These are phyloP conservation scores for Alternaria atra DNA, from an alignment of 2,329 filamentous ascomycete genomes.

Conservation along the genomic window DNA sequence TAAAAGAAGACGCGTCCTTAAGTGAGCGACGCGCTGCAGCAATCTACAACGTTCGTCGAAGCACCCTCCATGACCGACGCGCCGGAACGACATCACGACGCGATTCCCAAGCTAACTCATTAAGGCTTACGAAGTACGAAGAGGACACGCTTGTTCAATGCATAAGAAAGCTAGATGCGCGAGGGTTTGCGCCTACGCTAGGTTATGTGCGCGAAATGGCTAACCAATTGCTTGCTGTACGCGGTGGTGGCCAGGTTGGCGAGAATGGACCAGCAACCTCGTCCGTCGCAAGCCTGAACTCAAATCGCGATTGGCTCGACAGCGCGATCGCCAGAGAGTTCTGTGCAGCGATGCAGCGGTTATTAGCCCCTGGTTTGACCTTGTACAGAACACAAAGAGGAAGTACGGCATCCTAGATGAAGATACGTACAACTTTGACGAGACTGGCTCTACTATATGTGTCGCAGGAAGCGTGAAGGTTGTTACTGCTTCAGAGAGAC, in stretches of 20 bases:
- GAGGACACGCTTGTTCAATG: slow-evolving; percentile 17
- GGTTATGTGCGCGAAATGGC: too few relatives aligned
- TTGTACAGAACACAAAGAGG: slow-evolving; percentile 12
- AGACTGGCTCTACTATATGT: slow-evolving; percentile 24
- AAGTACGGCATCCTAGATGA: slow-evolving; percentile 21
- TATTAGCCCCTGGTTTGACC: background rate
- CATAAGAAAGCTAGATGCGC: too few relatives aligned
- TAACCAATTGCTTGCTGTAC: too few relatives aligned
- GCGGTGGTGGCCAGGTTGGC: too few relatives aligned
- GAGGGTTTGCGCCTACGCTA: too few relatives aligned
- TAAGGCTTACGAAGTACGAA: slow-evolving; percentile 13
- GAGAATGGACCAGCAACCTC: slow-evolving; percentile 19
- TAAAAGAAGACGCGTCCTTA: too few relatives aligned
- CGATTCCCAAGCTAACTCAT: background rate
- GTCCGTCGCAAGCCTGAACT: slow-evolving; percentile 14
- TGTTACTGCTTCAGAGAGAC: too few relatives aligned
- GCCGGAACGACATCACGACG: slow-evolving; percentile 12
- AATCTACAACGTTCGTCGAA: too few relatives aligned
- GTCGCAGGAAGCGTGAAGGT: slow-evolving; percentile 12
- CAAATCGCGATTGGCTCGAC: slow-evolving; percentile 11
- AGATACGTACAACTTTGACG: slow-evolving; percentile 22
- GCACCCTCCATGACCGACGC: slow-evolving; percentile 10
- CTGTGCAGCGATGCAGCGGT: slow-evolving; percentile 8
- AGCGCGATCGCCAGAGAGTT: slow-evolving; percentile 16
- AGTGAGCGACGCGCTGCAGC: too few relatives aligned